Evolutionary conservation across 768 basidiomycete species (phyloP), one percentile per base, ranked within the genome.

Genomic region (Psilocybe subaeruginosa): DNA sequence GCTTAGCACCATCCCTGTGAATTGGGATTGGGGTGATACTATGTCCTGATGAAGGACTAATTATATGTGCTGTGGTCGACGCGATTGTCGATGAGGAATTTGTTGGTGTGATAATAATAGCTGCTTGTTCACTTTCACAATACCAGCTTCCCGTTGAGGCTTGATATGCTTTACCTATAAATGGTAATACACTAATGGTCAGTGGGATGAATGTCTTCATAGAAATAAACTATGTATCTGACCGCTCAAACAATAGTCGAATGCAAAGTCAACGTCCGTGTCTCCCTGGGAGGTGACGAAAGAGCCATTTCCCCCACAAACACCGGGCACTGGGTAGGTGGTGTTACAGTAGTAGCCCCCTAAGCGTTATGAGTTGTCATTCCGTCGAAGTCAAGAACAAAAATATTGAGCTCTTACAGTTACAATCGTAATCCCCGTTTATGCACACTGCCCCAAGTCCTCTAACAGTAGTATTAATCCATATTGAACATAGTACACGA

Each of bases 181-280:
- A 17, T 14, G 39, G 3, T 2, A 7, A 4, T 17, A 11, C 23
- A 27, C 23, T 12, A 2, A 17, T 29, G 39, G 17, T 37, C 19
- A 19, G 19, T 8, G 37, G 8, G 37, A 8, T 54, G 7, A 17
- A 30, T 16, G 19, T 33, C 8, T 39, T 8, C 14, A 39, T n/a
- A 8, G 9, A 50, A 56, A 23, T 8, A 23, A 23, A 23, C 2
- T 2, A 8, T 27, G 33, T 8, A 9, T 50, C 62, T 59, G 8
- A 59, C 62, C 62, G 29, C 62, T 63, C 47, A 63, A 51, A 35
- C 62, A 63, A 56, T 63, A 63, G 37, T 59, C 62, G 12, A 45
- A 37, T 23, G 35, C 57, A 31, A 59, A 63, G 35, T 55, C 57
- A 4, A 55, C 48, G 8, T 29, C 60, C 17, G 49, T 31, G 27